Evolutionary conservation across 2,329 filamentous ascomycete genomes (phyloP).

Genomic region (Penicillium sp.): DNA sequence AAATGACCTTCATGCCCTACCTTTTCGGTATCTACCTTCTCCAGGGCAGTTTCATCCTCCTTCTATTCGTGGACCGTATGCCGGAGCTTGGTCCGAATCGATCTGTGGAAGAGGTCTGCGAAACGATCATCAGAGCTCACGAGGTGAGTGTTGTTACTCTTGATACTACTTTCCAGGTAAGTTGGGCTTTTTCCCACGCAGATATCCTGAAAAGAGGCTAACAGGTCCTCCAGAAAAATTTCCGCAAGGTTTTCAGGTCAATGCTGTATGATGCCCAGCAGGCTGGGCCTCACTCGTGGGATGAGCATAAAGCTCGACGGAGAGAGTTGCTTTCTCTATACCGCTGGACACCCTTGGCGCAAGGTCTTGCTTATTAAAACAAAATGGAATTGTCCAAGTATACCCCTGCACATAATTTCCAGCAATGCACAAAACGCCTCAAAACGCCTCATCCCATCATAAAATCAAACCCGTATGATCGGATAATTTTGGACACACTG

Average conservation of each 20-base stretch:
- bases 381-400: background rate
- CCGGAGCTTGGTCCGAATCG: conserved; percentile 49
- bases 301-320: conserved; percentile 49
- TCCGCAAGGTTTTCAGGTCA: conserved; percentile 55
- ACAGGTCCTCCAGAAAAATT: conserved; percentile 48
- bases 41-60: conserved; percentile 53
- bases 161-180: conserved; percentile 53
- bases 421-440: background rate
- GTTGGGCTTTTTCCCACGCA: background rate
- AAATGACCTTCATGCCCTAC: conserved; percentile 56
- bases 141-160: conserved; percentile 55
- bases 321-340: conserved; percentile 56
- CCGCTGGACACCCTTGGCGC: conserved; percentile 47
- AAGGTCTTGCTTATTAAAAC: conserved; percentile 15
- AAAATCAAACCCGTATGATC: background rate
- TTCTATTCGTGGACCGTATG: conserved; percentile 54
- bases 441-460: too few species aligned
- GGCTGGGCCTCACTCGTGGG: conserved; percentile 42
- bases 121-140: conserved; percentile 54
- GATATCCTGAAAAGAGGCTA: background rate
- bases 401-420: background rate
- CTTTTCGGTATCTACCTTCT: conserved; percentile 56
- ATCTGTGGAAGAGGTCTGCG: conserved; percentile 52
- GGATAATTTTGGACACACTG: background rate
- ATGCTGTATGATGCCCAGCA: conserved; percentile 53